These are phyloP conservation scores for Bipolaris zeicola DNA, from an alignment of 2,329 filamentous ascomycete genomes.

Conservation along the genomic window DNA sequence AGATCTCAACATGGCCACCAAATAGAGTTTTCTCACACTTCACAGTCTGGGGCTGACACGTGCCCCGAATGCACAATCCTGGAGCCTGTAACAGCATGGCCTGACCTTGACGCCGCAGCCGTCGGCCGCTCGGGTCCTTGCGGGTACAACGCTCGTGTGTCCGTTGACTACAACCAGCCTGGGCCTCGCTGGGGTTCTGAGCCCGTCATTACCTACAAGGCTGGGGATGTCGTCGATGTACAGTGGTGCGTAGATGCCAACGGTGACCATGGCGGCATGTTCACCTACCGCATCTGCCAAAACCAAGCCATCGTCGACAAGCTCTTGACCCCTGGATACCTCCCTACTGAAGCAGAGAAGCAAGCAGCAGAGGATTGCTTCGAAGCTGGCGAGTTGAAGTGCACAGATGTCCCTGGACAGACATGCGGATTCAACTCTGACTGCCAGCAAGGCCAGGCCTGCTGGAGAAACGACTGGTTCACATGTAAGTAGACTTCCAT, in stretches of 20 bases:
- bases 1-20: no score
- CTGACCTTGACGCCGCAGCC: conserved; percentile 33
- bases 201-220: conserved; percentile 39
- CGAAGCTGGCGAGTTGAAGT: conserved; percentile 33
- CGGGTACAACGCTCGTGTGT: conserved; percentile 45
- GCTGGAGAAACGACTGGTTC: conserved; percentile 46
- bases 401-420: conserved; percentile 41
- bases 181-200: conserved; percentile 37
- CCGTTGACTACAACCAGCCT: conserved; percentile 44
- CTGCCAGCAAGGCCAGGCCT: conserved; percentile 35
- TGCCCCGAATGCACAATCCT: conserved; percentile 45
- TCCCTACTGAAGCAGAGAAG: conserved; percentile 44
- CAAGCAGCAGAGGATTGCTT: conserved; percentile 44
- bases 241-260: conserved; percentile 46
- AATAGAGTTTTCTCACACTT: background rate
- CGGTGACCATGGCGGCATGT: conserved; percentile 46
- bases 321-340: conserved; percentile 36
- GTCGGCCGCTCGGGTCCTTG: conserved; percentile 43
- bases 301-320: conserved; percentile 41
- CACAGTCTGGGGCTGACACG: conserved; percentile 34
- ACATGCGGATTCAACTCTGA: conserved; percentile 39
- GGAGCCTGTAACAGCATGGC: conserved; percentile 43
- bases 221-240: conserved; percentile 37
- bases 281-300: conserved; percentile 43
- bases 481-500: conserved; percentile 23